Evolutionary conservation across 2,329 filamentous ascomycete species (phyloP), one percentile per base, ranked within the genome.

Genomic region (Beauveria sp.): DNA sequence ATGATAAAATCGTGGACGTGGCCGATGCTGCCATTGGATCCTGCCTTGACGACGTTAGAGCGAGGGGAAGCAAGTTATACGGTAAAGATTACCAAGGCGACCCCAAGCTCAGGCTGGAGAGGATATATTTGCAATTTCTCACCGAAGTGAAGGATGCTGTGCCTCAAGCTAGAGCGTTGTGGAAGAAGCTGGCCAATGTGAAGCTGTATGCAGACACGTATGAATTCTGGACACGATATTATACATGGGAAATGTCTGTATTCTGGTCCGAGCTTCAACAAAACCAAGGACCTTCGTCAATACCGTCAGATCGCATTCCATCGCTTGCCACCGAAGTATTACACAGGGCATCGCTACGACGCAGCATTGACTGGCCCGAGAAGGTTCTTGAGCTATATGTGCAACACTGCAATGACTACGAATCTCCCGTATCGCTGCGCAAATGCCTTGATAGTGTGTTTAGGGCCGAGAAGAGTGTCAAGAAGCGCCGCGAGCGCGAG

Each of bases 161-260:
- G 57, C 84, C 91, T 22, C 87, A 87, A 61, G 94, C 93, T 2
- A 85, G 94, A 44, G 80, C 82, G 18, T 84, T 89, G 53, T 97
- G 91, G 86, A 85, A 89, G 65, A 83, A 84, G 20, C 79, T 97
- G 34, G 82, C 80, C 3, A 72, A 84, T 24, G 77, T 84, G n/a
- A 79, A 82, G 20, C 85, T 85, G 3, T 76, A 91, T 61, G 86
- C 86, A 34, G 84, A 91, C 67, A 92, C 86, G 67, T 92, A 92
- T 70, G 91, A 96, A 67, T 97, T 97, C 72, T 99, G 94, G 94
- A 81, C 92, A 60, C 86, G 87, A 48, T 97, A 91, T 73, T 97
- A 97, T 74, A 80, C 88, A 58, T 97, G 92, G 89, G 94, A 97
- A 75, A 88, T 97, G 80, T 81, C 89, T 62, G 68, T 84, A 5